These are phyloP conservation scores for Pichia sp. DNA, from an alignment of 1,139 yeast genomes.

Conservation along the genomic window DNA sequence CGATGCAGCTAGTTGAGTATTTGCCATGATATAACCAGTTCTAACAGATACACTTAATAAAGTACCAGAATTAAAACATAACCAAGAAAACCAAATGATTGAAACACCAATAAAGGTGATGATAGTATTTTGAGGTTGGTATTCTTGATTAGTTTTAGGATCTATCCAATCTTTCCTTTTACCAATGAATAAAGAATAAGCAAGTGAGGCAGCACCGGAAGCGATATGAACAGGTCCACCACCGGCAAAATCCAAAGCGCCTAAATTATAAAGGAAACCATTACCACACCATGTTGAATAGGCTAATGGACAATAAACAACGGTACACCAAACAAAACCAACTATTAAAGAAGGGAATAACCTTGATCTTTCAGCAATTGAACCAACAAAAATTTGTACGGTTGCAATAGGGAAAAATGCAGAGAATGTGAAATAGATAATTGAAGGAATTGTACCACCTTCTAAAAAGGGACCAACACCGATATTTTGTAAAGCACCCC, in stretches of 20 bases:
- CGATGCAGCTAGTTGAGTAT: constrained; percentile 44
- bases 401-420: constrained; percentile 42
- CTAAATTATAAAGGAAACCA: constrained; percentile 40
- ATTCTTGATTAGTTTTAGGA: constrained; percentile 27
- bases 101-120: constrained; percentile 42
- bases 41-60: constrained; percentile 38
- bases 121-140: constrained; percentile 36
- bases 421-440: constrained; percentile 37
- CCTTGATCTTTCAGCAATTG: constrained; percentile 40
- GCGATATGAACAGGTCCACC: constrained; percentile 48
- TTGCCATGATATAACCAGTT: constrained; percentile 43
- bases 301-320: constrained; percentile 41
- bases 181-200: constrained; percentile 39
- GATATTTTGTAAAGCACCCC: constrained; percentile 36
- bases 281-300: constrained; percentile 41
- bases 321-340: constrained; percentile 37
- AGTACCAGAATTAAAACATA: constrained; percentile 48
- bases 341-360: constrained; percentile 37
- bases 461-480: constrained; percentile 36
- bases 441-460: constrained; percentile 36
- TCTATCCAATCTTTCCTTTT: constrained; percentile 35
- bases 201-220: constrained; percentile 37
- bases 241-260: constrained; percentile 43
- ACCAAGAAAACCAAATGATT: constrained; percentile 47
- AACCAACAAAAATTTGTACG: constrained; percentile 42